phyloP scores from a whole-genome alignment of 2,329 filamentous ascomycete species.

The Myriosclerotinia curreyana region DNA sequence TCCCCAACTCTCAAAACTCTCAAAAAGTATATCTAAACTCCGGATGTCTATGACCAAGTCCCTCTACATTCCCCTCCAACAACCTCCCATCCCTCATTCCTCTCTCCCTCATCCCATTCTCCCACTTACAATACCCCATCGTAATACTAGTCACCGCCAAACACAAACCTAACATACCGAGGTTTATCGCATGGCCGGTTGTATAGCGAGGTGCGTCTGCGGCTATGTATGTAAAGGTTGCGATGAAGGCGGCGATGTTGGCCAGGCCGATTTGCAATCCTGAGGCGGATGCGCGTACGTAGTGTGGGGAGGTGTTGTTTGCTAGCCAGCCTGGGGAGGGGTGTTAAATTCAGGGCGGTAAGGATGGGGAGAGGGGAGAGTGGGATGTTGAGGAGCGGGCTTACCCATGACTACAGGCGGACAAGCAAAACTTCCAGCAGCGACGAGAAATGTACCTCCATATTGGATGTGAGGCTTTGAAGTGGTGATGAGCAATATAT shows the following conservation, averaged over 20 bases:
- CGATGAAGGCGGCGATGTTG: slow-evolving; percentile 72
- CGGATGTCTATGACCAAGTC: slow-evolving; percentile 67
- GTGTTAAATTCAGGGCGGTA: background rate
- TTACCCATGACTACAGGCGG: slow-evolving; percentile 20
- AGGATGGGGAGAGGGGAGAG: background rate
- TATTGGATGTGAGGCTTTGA: slow-evolving; percentile 67
- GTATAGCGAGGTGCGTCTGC: slow-evolving; percentile 52
- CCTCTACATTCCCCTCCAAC: slow-evolving; percentile 58
- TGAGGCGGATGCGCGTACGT: slow-evolving; percentile 17
- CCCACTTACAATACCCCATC: slow-evolving; percentile 60
- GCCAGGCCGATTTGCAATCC: slow-evolving; percentile 51
- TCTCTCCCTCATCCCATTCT: slow-evolving; percentile 63
- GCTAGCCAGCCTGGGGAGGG: slow-evolving; percentile 12
- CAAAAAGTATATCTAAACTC: slow-evolving; percentile 68
- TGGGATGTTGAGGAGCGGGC: too few species aligned
- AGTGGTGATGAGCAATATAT: slow-evolving; percentile 70
- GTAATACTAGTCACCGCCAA: slow-evolving; percentile 65
- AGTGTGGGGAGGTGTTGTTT: slow-evolving; percentile 18
- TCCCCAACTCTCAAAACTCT: background rate
- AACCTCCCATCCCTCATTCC: slow-evolving; percentile 62
- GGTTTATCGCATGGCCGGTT: slow-evolving; percentile 69
- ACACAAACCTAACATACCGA: slow-evolving; percentile 69
- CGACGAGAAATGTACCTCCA: slow-evolving; percentile 76
- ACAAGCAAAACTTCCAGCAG: slow-evolving; percentile 81
- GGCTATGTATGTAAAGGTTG: slow-evolving; percentile 63